Evolutionary conservation across 2,329 filamentous ascomycete species (phyloP).

Genomic region (Tolypocladium ophioglossoides): DNA sequence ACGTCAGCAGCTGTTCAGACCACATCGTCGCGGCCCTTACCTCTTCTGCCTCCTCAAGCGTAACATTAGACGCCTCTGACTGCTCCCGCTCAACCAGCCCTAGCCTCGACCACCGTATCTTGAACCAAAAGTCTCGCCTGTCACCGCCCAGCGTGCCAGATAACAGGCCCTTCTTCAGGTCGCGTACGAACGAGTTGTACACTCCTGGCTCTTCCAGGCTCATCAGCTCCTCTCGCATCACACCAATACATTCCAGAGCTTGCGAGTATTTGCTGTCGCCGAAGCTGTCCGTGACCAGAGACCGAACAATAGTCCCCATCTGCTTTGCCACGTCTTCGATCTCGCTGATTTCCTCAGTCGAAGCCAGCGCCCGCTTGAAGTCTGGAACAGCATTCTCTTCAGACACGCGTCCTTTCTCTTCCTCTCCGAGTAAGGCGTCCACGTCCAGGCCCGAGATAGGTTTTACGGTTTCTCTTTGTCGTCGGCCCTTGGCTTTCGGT

Average conservation of each 20-base stretch:
- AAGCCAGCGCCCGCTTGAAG: constrained; percentile 69
- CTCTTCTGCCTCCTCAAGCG: constrained; percentile 59
- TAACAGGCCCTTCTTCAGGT: constrained; percentile 63
- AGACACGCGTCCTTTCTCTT: constrained; percentile 32
- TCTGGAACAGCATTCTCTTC: constrained; percentile 75
- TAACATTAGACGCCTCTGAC: constrained; percentile 54
- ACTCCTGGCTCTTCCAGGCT: constrained; percentile 63
- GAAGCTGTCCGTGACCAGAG: constrained; percentile 60
- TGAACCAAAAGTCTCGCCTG: constrained; percentile 73
- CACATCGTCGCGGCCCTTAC: constrained; percentile 21
- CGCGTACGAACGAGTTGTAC: constrained; percentile 65
- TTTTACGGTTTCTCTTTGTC: constrained; percentile 59
- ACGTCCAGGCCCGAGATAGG: constrained; percentile 87
- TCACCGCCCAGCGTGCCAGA: constrained; percentile 64
- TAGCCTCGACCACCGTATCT: constrained; percentile 53
- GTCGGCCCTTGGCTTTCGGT: constrained; percentile 65
- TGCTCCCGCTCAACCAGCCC: constrained; percentile 60
- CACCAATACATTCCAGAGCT: constrained; percentile 64
- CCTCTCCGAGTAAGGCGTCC: constrained; percentile 62
- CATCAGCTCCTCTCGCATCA: constrained; percentile 68
- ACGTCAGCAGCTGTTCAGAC: constrained; percentile 12
- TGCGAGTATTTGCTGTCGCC: constrained; percentile 65
- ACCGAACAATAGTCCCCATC: constrained; percentile 60
- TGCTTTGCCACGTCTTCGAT: constrained; percentile 62
- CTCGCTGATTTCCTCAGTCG: constrained; percentile 46